phyloP scores from a whole-genome alignment of 306 rosid genomes.

The Argentina anserina region DNA sequence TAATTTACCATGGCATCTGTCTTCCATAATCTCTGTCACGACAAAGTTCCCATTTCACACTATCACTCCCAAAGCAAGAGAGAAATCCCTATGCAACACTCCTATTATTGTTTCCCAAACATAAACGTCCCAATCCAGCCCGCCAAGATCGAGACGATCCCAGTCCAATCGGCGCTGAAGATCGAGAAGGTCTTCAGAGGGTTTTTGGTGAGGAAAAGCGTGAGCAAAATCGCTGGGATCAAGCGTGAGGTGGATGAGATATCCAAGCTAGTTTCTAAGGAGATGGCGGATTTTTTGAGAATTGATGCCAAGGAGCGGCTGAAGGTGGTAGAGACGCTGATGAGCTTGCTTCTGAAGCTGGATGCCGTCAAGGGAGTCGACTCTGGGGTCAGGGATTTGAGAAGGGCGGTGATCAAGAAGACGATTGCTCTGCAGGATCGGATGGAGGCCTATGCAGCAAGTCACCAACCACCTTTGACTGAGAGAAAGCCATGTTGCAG shows the following conservation, averaged over 20 bases:
- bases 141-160: no score
- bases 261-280: conserved; percentile 26
- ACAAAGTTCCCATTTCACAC: conserved; percentile 1
- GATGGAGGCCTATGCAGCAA: conserved; percentile 34
- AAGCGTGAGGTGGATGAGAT: conserved; percentile 44
- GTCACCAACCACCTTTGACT: not conserved
- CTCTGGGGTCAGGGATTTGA: conserved; percentile 48
- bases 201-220: conserved; percentile 47
- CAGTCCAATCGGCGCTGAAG: conserved; percentile 49
- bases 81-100: conserved; percentile 18
- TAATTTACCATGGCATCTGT: conserved; percentile 19
- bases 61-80: no score
- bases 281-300: conserved; percentile 28
- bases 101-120: conserved; percentile 5
- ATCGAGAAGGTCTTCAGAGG: conserved; percentile 66
- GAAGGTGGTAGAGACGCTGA: conserved; percentile 49
- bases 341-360: conserved; percentile 59
- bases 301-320: conserved; percentile 52
- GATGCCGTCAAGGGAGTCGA: conserved; percentile 57
- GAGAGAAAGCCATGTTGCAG: not conserved
- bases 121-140: conserved; percentile 9
- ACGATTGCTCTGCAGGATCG: conserved; percentile 63
- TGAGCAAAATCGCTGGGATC: conserved; percentile 48
- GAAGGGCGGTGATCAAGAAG: conserved; percentile 53
- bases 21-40: conserved; percentile 24